Evolutionary conservation across 1,284 basidiomycete genomes (phyloP), one percentile per base, ranked within the genome.

Genomic region (Rhodotorula sp.): DNA sequence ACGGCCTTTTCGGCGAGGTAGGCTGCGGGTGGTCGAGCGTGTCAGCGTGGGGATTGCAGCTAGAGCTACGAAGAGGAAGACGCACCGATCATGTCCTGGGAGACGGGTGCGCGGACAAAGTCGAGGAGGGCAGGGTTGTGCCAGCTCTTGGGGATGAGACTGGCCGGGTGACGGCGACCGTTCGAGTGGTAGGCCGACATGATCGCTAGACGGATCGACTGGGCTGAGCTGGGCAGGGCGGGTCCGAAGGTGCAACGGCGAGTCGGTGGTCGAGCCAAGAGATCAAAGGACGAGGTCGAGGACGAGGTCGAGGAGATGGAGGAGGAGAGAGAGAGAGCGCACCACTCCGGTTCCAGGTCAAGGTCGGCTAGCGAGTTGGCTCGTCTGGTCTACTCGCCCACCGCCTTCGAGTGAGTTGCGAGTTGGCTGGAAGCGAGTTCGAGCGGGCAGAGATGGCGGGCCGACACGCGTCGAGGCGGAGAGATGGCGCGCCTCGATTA

Each of bases 51-150:
- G 57, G 33, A 29, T 29, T 15, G 37, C 51, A 26, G 3, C 0
- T 45, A 48, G 18, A 18, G 42, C 22, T 22, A 20, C n/a, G 56
- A 6, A 15, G 14, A 15, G n/a, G 49, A 1, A 42, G 37, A 74
- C 78, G 58, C 67, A 79, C 86, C 81, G 79, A 95, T 86, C 88
- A 96, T 93, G 71, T 91, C 89, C 79, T 84, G 83, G 10, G 90
- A 87, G 66, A 95, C 91, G 49, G 86, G 87, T 72, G 86, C 87
- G 74, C 86, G 84, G 82, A 95, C 85, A 77, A 95, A 88, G 77
- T 87, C 84, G 75, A 95, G 83, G 72, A 96, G 86, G 60, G 85
- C 86, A 26, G 88, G 88, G 81, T 91, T 87, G 83, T 94, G 93
- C 64, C 75, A 55, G 63, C 67, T 73, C 71, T 78, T 78, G 55